Conservation (phyloP, 2,329 filamentous ascomycete species). For the Stemphylium lycopersici region DNA sequence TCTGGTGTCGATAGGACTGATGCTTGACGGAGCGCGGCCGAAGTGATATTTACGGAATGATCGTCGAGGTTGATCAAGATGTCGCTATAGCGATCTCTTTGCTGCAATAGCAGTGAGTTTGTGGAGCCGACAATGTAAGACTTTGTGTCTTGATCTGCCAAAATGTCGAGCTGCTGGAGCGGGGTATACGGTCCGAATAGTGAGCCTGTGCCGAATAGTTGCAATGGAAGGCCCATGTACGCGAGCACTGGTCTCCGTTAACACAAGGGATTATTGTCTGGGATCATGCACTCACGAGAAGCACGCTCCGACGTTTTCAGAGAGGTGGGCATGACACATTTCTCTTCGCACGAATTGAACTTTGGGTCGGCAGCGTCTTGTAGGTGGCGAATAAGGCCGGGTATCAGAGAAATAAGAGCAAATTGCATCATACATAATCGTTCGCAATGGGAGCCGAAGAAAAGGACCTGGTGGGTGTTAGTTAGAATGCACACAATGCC, state of each 20-base stretch:
- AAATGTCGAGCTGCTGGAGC: conserved; percentile 89
- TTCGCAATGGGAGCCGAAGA: conserved; percentile 97
- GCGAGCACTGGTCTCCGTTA: conserved; percentile 66
- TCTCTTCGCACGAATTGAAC: conserved; percentile 80
- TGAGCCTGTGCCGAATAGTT: conserved; percentile 95
- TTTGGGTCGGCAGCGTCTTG: conserved; percentile 96
- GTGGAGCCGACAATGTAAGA: conserved; percentile 98
- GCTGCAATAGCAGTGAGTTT: conserved; percentile 90
- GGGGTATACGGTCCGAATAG: conserved; percentile 97
- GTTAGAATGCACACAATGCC: conserved; percentile 18
- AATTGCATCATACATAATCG: conserved; percentile 98
- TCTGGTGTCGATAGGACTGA: conserved; percentile 83
- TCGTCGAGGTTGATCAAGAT: conserved; percentile 97
- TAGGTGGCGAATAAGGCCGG: conserved; percentile 86
- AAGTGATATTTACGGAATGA: conserved; percentile 81
- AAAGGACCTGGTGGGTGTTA: conserved; percentile 76
- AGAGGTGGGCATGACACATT: conserved; percentile 76
- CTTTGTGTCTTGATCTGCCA: conserved; percentile 92
- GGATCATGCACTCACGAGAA: conserved; percentile 61
- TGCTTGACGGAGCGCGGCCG: conserved; percentile 75
- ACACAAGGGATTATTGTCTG: background rate
- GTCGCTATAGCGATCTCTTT: conserved; percentile 94
- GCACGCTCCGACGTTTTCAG: conserved; percentile 89
- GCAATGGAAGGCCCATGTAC: conserved; percentile 93
- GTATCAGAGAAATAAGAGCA: conserved; percentile 92